Base-by-base conservation (phyloP, 2,329 filamentous ascomycete species). In the Dactylellina cionopaga region DNA sequence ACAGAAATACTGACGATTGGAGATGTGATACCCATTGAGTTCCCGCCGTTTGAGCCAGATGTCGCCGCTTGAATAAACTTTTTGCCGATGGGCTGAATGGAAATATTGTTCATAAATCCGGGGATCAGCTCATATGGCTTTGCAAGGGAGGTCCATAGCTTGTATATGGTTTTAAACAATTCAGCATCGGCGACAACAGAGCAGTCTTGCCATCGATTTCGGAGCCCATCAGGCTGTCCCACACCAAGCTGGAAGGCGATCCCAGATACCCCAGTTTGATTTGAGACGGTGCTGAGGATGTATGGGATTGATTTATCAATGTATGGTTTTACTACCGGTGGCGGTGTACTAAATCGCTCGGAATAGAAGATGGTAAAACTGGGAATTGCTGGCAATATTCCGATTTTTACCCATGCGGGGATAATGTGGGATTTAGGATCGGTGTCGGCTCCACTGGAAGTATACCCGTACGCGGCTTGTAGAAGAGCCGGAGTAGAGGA, bases 31-130 rank as follows among this genome's bases (percentile, higher is more conserved):
- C 71, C 71, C 11, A 74, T 19, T 9, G 37, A 31, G 15, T 71
- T 74, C 6, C 71, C 58, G 15, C 58, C 65, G 10, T 46, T 43
- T 10, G 17, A n/a, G n/a, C n/a, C n/a, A 19, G 5, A 5, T 29
- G 46, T 44, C 15, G 56, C 43, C 10, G 24, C 59, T 9, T 51
- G 19, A n/a, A 59, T 39, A 33, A 65, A 68, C 6, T 31, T 64
- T 6, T 17, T 25, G 5, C 71, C 58, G n/a, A 75, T 63, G 7
- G 71, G 74, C 22, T 75, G 71, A 22, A 54, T 63, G 11, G 51
- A 47, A 2, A 74, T n/a, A 13, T 22, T 44, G 5, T 15, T n/a
- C 15, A n/a, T 10, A 10, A 27, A 60, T n/a, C 3, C 49, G 46
- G 4, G 46, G 9, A 43, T 43, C 2, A 9, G 10, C 17, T 52